Evolutionary conservation across 352 stramenopile genomes (phyloP).

Genomic region (Elongisporangium prolatum): DNA sequence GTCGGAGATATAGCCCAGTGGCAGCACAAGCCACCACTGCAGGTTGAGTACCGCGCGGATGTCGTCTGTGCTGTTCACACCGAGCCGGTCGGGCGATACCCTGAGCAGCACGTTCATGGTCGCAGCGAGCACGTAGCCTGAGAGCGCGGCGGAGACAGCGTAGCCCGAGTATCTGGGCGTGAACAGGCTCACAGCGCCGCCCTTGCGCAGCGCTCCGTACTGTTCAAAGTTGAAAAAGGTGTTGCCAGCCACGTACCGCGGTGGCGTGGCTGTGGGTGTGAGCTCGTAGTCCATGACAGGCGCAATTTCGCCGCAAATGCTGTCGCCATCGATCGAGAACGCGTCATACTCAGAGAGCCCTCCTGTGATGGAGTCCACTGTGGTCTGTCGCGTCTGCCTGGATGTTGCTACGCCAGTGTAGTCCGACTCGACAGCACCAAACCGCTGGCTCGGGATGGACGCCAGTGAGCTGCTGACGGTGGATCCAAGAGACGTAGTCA

Average conservation of each 20-base stretch:
- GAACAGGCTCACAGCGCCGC: slow-evolving; percentile 43
- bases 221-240: slow-evolving; percentile 74
- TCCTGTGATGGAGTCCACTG: neutral
- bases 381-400: neutral
- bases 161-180: slow-evolving; percentile 40
- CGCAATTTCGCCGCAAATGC: neutral
- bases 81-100: slow-evolving; percentile 7
- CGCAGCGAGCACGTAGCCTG: slow-evolving; percentile 18
- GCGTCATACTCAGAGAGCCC: neutral
- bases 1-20: slow-evolving; percentile 28
- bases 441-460: neutral
- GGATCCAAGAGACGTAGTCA: neutral
- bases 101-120: slow-evolving; percentile 17
- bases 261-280: neutral
- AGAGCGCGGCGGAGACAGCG: slow-evolving; percentile 20
- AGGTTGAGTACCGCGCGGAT: slow-evolving; percentile 22
- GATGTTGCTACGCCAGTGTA: neutral
- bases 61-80: slow-evolving; percentile 3
- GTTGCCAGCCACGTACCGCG: slow-evolving; percentile 56
- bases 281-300: neutral
- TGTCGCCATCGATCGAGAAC: neutral
- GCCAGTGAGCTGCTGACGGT: neutral
- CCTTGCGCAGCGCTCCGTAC: slow-evolving; percentile 59
- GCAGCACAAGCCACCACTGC: slow-evolving; percentile 25
- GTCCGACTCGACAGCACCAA: neutral